Evolutionary conservation across 192 early-diverging fungal genomes (phyloP).

Genomic region (Podila minutissima): DNA sequence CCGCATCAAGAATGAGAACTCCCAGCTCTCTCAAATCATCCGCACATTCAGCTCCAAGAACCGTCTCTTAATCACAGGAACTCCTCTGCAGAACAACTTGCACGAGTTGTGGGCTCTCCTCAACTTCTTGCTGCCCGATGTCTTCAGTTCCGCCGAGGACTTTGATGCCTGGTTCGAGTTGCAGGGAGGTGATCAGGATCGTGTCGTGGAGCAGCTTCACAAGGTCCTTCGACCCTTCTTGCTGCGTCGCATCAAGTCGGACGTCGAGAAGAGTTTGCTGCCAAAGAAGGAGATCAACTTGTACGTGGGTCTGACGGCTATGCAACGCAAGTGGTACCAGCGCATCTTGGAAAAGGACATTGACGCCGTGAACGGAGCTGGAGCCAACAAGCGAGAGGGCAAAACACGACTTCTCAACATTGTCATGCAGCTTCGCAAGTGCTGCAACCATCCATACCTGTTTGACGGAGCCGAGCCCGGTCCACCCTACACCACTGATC

Average conservation of each 20-base stretch:
- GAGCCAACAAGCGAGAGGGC: conserved; percentile 75
- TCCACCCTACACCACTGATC: conserved; percentile 96
- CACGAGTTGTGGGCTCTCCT: conserved; percentile 99
- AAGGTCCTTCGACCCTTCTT: conserved; percentile 85
- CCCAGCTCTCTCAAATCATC: conserved; percentile 94
- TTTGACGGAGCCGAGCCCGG: conserved; percentile 93
- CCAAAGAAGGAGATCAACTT: conserved; percentile 96
- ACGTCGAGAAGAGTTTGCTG: conserved; percentile 95
- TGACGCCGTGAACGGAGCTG: conserved; percentile 93
- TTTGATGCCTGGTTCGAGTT: conserved; percentile 95
- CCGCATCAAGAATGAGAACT: conserved; percentile 99
- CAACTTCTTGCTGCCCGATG: conserved; percentile 97
- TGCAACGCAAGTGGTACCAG: conserved; percentile 98
- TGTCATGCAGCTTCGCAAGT: conserved; percentile 94
- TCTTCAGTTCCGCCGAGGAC: conserved; percentile 92
- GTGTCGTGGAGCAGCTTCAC: conserved; percentile 67
- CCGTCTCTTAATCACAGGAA: conserved; percentile 93
- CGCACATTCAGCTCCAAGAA: conserved; percentile 88
- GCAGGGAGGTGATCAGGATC: conserved; percentile 79
- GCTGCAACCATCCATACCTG: conserved; percentile 97
- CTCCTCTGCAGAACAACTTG: conserved; percentile 97
- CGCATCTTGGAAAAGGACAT: conserved; percentile 97
- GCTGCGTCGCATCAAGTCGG: conserved; percentile 90
- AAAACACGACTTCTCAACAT: conserved; percentile 96
- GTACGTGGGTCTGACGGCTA: conserved; percentile 91